Base-by-base conservation (phyloP, 2,329 filamentous ascomycete species). In the Tolypocladium endophyticum region DNA sequence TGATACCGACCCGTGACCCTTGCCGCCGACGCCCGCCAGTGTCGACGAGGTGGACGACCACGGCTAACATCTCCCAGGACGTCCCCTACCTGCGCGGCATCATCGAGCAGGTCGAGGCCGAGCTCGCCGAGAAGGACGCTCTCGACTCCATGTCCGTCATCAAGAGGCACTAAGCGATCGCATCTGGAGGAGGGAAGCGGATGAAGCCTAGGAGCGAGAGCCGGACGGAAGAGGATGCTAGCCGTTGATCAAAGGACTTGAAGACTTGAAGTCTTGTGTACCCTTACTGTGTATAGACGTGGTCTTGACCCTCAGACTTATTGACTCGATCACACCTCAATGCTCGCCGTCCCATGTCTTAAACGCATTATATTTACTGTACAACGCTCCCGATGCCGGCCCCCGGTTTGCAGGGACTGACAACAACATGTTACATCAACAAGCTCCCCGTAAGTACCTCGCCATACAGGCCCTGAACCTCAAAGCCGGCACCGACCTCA, bases 21-120 rank as follows among this genome's bases (percentile, higher is more conserved):
- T 33, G 28, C 30, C n/a, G 9, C 45, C 18, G 50, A n/a, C 8
- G 30, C 18, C 28, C 8, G 5, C 50, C 50, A 30, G 12, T 9
- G 7, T n/a, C 3, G 43, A 47, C 7, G 30, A n/a, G 38, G 18
- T 23, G 41, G 33, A 43, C 38, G 12, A 6, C 23, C 30, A 16
- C 11, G 50, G 50, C 50, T 54, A 23, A 39, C 36, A 9, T 6
- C 11, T 52, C 64, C 60, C 62, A 81, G 77, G 83, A 86, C 66
- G 68, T 73, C 41, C 79, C 78, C 36, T 85, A 86, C 75, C 78
- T 86, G 53, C 67, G 70, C 64, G 79, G 77, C 62, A 73, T 85
- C 65, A 77, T 85, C 67, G 71, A 76, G 64, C 71, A 82, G 71
- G 73, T 85, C 69, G 71, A 77, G 71, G 74, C 76, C 62, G 76